A percentile compares a stretch with the other conserved stretches of the same genome.
phyloP scores from a whole-genome alignment of 1,139 yeast species.

The Saccharomyces hybrid region DNA sequence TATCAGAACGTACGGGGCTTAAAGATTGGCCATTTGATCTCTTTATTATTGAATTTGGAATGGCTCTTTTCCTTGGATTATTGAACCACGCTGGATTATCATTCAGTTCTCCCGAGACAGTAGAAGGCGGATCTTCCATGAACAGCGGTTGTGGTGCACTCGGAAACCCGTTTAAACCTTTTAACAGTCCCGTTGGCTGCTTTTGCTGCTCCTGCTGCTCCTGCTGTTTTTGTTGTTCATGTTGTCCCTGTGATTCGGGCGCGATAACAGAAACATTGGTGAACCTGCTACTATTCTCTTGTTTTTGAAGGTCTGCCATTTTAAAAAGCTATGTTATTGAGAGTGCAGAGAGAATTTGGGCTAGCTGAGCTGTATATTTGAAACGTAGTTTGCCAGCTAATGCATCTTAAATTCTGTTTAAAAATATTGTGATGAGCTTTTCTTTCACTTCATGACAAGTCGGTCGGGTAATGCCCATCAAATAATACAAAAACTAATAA shows the following conservation, averaged over 20 bases:
- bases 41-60: conserved; percentile 2
- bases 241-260: conserved; percentile 10
- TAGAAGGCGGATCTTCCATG: background rate
- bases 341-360: background rate
- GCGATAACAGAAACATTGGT: conserved; percentile 17
- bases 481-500: background rate
- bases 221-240: background rate
- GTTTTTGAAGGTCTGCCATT: background rate
- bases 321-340: background rate
- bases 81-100: conserved; percentile 5
- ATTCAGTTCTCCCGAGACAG: background rate
- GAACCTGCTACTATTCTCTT: conserved; percentile 10
- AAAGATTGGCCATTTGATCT: conserved; percentile 17
- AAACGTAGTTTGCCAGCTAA: background rate
- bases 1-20: conserved; percentile 3
- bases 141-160: background rate
- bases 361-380: background rate
- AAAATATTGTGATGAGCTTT: background rate
- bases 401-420: background rate
- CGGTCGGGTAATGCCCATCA: background rate
- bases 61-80: conserved; percentile 5
- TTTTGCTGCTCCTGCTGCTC: background rate
- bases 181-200: conserved; percentile 10
- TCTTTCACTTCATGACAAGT: background rate
- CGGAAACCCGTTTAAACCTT: background rate